A percentile compares a stretch with the other conserved stretches of the same genome.
Conservation (phyloP, 305 asterid genomes). For the Salvia sclarea region DNA sequence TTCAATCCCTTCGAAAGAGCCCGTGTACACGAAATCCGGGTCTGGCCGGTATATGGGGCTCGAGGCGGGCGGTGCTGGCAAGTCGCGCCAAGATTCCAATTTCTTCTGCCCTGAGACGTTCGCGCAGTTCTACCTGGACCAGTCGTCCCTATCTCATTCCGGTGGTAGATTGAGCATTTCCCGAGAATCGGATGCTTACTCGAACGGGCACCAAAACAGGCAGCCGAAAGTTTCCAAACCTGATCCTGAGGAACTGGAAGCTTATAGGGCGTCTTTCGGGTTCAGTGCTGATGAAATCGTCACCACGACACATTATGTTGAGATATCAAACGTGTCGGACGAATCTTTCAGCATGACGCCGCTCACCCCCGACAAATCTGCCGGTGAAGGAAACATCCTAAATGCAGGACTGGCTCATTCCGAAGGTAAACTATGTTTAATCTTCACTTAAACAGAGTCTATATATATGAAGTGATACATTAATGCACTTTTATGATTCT, state of each 20-base stretch:
- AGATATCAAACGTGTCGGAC: constrained; percentile 78
- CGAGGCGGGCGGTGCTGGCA: constrained; percentile 45
- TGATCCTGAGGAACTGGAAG: constrained; percentile 94
- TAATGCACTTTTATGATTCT: neutral
- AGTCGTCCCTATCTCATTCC: constrained; percentile 70
- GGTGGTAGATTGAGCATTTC: constrained; percentile 96
- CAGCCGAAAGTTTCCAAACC: constrained; percentile 63
- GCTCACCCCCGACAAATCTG: constrained; percentile 42
- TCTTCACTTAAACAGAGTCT: constrained; percentile 2
- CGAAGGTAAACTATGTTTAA: constrained; percentile 50
- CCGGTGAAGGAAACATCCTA: constrained; percentile 38
- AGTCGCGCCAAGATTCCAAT: constrained; percentile 73
- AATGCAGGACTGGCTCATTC: constrained; percentile 34
- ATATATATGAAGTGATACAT: neutral
- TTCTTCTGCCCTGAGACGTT: constrained; percentile 98
- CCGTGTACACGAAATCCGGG: constrained; percentile 50
- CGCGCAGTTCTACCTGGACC: constrained; percentile 92
- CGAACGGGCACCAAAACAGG: constrained; percentile 67
- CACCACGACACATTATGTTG: constrained; percentile 83
- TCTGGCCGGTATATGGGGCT: constrained; percentile 55
- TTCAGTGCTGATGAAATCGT: constrained; percentile 98
- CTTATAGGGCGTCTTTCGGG: constrained; percentile 97
- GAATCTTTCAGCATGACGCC: constrained; percentile 75
- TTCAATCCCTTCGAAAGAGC: constrained; percentile 42
- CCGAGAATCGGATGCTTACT: constrained; percentile 76